Conservation (phyloP, 768 basidiomycete species). For the Phallus indusiatus region DNA sequence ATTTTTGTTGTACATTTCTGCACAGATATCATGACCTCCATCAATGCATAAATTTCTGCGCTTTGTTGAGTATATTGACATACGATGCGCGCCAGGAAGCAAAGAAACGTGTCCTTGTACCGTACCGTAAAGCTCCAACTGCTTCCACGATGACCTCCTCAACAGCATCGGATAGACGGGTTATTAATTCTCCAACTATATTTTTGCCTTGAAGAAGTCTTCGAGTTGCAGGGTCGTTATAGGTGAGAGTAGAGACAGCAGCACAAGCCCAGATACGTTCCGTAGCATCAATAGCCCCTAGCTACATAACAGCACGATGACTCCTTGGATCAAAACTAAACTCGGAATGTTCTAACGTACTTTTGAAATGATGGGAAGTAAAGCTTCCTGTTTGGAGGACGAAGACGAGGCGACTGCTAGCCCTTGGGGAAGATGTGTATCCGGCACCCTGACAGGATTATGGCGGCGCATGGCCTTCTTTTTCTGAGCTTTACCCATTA, state of each 20-base stretch:
- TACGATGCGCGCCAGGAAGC: not conserved
- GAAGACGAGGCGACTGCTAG: slow-evolving; percentile 63
- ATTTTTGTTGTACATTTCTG: slow-evolving; percentile 96
- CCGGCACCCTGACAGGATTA: slow-evolving; percentile 90
- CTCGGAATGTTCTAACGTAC: slow-evolving; percentile 28
- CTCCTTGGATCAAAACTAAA: not conserved
- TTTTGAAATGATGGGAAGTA: slow-evolving; percentile 87
- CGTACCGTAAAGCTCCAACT: slow-evolving; percentile 76
- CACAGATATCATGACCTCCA: slow-evolving; percentile 91
- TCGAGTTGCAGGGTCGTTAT: slow-evolving; percentile 89
- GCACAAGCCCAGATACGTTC: slow-evolving; percentile 96
- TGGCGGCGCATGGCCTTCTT: slow-evolving; percentile 77
- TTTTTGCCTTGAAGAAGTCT: slow-evolving; percentile 86
- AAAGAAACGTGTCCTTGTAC: slow-evolving; percentile 3
- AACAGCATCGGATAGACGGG: slow-evolving; percentile 77
- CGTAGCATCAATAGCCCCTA: slow-evolving; percentile 62
- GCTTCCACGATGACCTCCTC: slow-evolving; percentile 91
- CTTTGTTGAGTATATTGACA: not conserved
- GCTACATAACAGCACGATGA: slow-evolving; percentile 31
- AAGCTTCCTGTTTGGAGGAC: slow-evolving; percentile 66
- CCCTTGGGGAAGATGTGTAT: slow-evolving; percentile 81
- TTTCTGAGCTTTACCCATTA: slow-evolving; percentile 93
- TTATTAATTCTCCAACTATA: slow-evolving; percentile 78
- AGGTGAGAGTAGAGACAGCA: slow-evolving; percentile 90
- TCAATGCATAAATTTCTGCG: slow-evolving; percentile 86